Conservation (phyloP, 352 stramenopile species). For the Peronosclerospora sorghi region DNA sequence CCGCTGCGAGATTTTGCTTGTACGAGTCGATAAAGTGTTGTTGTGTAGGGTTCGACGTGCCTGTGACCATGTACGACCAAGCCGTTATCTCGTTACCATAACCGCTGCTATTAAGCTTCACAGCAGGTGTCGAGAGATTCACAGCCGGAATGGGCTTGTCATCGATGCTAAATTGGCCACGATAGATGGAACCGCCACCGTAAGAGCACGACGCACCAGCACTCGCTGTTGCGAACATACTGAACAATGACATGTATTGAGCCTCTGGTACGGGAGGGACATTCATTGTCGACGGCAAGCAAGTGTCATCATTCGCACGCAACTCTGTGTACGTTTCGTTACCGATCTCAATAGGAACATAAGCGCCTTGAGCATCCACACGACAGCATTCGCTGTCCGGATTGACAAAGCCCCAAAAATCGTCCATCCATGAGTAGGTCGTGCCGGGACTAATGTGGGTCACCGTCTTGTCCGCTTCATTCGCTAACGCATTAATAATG, state of each 20-base stretch:
- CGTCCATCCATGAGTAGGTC: constrained; percentile 61
- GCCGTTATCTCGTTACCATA: constrained; percentile 46
- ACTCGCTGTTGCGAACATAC: constrained; percentile 56
- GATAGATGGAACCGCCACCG: constrained; percentile 57
- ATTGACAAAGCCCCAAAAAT: constrained; percentile 55
- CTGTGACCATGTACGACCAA: constrained; percentile 54
- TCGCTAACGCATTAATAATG: constrained; percentile 42
- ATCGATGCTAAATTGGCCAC: constrained; percentile 53
- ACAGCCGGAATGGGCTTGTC: constrained; percentile 39
- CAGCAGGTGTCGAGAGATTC: constrained; percentile 23
- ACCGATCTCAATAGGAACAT: constrained; percentile 32
- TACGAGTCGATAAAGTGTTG: constrained; percentile 51
- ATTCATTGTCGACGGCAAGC: constrained; percentile 22
- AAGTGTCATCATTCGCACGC: constrained; percentile 25
- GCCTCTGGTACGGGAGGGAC: constrained; percentile 34
- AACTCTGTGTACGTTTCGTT: constrained; percentile 37
- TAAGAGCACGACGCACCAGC: constrained; percentile 49
- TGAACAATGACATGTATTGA: constrained; percentile 64
- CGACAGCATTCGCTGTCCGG: constrained; percentile 51
- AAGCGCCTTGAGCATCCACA: constrained; percentile 30
- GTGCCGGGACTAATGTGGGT: constrained; percentile 45
- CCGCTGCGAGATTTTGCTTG: constrained; percentile 36
- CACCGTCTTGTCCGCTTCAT: constrained; percentile 27
- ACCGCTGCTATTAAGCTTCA: constrained; percentile 40
- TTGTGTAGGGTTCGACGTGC: constrained; percentile 43